Conservation (phyloP, 352 stramenopile genomes). For the Pythium rishiriense region DNA sequence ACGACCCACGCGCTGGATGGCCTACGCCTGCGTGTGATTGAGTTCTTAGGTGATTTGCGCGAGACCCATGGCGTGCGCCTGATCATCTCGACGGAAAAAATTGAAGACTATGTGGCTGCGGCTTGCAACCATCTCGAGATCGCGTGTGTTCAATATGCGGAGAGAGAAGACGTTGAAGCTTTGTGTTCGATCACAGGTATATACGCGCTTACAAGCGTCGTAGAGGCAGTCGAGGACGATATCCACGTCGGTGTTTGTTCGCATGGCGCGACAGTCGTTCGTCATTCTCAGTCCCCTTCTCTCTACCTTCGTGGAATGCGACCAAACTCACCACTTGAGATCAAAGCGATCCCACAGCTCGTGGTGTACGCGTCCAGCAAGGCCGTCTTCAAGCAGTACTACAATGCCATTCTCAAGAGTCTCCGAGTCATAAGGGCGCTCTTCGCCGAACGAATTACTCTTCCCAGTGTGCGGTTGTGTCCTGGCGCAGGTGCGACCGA, state of each 20-base stretch:
- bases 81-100: constrained; percentile 45
- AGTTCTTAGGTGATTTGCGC: constrained; percentile 21
- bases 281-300: constrained; percentile 42
- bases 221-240: constrained; percentile 39
- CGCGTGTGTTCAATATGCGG: constrained; percentile 61
- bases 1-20: constrained; percentile 10
- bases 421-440: constrained; percentile 52
- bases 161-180: constrained; percentile 46
- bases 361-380: constrained; percentile 56
- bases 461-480: constrained; percentile 29
- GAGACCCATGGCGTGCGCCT: constrained; percentile 34
- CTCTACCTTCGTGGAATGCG: constrained; percentile 36
- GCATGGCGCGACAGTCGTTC: constrained; percentile 31
- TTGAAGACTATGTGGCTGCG: constrained; percentile 46
- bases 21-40: constrained; percentile 7
- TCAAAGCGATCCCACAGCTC: constrained; percentile 44
- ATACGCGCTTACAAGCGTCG: constrained; percentile 46
- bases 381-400: constrained; percentile 72
- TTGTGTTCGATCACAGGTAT: constrained; percentile 44
- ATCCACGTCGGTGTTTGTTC: constrained; percentile 43
- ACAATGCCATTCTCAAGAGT: constrained; percentile 48
- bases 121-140: constrained; percentile 46
- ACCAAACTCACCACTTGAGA: background rate
- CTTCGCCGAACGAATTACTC: background rate
- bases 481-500: constrained; percentile 52